Base-by-base conservation (phyloP, 495 filamentous ascomycete species). In the Cryomyces minteri region DNA sequence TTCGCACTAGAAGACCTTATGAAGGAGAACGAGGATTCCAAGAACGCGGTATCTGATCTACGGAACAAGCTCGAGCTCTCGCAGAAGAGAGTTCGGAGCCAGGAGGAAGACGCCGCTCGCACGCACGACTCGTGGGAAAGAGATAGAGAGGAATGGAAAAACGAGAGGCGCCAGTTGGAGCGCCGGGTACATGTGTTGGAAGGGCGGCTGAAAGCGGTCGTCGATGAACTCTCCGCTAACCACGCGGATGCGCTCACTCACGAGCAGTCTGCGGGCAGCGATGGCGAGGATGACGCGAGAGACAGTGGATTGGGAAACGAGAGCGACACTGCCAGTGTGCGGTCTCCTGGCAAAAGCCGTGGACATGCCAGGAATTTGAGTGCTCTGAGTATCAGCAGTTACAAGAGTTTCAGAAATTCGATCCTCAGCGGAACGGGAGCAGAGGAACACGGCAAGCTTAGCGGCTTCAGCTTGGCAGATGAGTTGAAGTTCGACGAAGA, bases 401-500 rank as follows among this genome's bases (percentile, higher is more conserved):
- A 67, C 32, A 45, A 65, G 51, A 55, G 57, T 50, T 45, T 58
- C 51, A 48, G 61, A 41, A 31, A 18, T 38, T 45, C 43, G 6
- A 39, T 45, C 11, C 29, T 37, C 1, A 38, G 32, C 18, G 33
- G 5, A n/a, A 10, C 32, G 51, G 61, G 7, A 74, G 77, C 45
- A 68, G 18, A 25, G 18, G 18, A 67, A 6, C 65, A 71, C 48
- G 72, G 65, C 7, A 80, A 79, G 54, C 53, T 65, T 14, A 77
- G 77, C 43, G 82, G 82, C 6, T 53, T 86, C 34, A 90, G 79
- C 51, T 63, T 98, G 37, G 90, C 90, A 6, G 84, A 95, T 52
- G 90, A 98, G 67, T 69, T 98, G 48, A 77, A 79, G 43, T 79
- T 92, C 37, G 84, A 84, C 46, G 82, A 82, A 40, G 82, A 82